These are phyloP conservation scores for Mucor saturninus DNA, from an alignment of 371 early-diverging fungal species.

Conservation along the genomic window DNA sequence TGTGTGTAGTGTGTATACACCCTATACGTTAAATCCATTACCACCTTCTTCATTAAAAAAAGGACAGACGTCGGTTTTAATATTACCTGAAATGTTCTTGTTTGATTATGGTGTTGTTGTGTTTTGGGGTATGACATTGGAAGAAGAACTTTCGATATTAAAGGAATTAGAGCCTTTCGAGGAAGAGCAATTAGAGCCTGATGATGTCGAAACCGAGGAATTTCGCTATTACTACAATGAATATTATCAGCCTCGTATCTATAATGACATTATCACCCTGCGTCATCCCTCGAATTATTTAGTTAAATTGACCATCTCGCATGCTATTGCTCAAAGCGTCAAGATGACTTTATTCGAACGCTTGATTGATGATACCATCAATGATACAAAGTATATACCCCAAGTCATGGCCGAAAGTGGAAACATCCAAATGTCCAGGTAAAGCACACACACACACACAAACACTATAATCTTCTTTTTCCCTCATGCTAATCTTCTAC, in stretches of 20 bases:
- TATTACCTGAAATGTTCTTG: slow-evolving; percentile 72
- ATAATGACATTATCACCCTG: slow-evolving; percentile 64
- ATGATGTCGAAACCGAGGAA: slow-evolving; percentile 88
- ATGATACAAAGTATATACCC: slow-evolving; percentile 87
- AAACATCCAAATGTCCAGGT: slow-evolving; percentile 76
- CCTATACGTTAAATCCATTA: slow-evolving; percentile 28
- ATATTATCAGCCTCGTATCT: slow-evolving; percentile 66
- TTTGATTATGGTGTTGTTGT: slow-evolving; percentile 97
- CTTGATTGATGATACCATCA: slow-evolving; percentile 82
- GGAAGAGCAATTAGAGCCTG: slow-evolving; percentile 60
- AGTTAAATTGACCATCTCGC: slow-evolving; percentile 78
- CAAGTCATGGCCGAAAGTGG: slow-evolving; percentile 84
- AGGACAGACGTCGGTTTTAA: too few relatives aligned
- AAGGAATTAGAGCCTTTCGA: slow-evolving; percentile 71
- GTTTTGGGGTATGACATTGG: slow-evolving; percentile 91
- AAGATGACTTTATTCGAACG: slow-evolving; percentile 86
- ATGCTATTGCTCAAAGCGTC: slow-evolving; percentile 85
- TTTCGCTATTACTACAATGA: slow-evolving; percentile 89
- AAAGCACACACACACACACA: background rate
- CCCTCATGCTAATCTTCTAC: too few relatives aligned
- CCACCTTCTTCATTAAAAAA: too few relatives aligned
- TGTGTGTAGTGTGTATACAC: slow-evolving; percentile 37
- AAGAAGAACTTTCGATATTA: slow-evolving; percentile 81
- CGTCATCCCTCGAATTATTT: slow-evolving; percentile 57
- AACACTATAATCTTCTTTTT: too few relatives aligned